These are phyloP conservation scores for thale cress (Arabidopsis thaliana) DNA, from an alignment of 345 rosid species.

Conservation along the genomic window DNA sequence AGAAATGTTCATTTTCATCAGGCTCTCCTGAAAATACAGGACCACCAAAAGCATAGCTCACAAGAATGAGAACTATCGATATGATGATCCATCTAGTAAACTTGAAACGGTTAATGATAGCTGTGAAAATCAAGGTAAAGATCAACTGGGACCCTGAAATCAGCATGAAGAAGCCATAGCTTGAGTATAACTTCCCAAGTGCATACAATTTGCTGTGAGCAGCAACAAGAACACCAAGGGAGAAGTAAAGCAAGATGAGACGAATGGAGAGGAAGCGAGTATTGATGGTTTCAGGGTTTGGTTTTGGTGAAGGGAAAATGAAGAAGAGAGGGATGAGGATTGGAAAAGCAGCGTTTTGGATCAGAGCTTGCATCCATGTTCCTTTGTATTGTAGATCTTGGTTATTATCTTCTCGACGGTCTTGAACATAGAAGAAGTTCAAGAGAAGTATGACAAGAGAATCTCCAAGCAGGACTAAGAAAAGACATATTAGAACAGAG, in stretches of 20 bases:
- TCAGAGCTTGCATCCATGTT: constrained; percentile 12
- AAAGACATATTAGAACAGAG: not conserved
- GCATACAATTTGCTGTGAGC: constrained; percentile 20
- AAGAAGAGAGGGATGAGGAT: constrained; percentile 5
- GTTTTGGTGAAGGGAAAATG: constrained; percentile 4
- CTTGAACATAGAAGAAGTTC: constrained; percentile 19
- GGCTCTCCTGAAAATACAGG: constrained; percentile 12
- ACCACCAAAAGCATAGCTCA: not conserved
- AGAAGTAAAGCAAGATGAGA: not conserved
- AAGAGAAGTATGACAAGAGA: constrained; percentile 8
- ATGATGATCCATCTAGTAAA: constrained; percentile 10
- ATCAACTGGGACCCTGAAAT: not conserved
- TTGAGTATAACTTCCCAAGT: constrained; percentile 18
- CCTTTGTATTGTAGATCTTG: constrained; percentile 14
- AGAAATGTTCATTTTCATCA: not conserved
- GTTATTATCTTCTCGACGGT: not conserved
- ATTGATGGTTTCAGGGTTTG: constrained; percentile 1
- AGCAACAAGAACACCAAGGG: constrained; percentile 16
- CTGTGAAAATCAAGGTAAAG: not conserved
- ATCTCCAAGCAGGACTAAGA: constrained; percentile 3
- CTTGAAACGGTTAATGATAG: constrained; percentile 15
- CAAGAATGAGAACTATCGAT: not conserved
- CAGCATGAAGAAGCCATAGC: not conserved
- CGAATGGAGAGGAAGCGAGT: not conserved
- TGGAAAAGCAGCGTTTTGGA: constrained; percentile 27